A percentile compares a stretch with the other conserved stretches of the same genome.
Conservation (phyloP, 306 rosid genomes). For the Crotalaria pallida region DNA sequence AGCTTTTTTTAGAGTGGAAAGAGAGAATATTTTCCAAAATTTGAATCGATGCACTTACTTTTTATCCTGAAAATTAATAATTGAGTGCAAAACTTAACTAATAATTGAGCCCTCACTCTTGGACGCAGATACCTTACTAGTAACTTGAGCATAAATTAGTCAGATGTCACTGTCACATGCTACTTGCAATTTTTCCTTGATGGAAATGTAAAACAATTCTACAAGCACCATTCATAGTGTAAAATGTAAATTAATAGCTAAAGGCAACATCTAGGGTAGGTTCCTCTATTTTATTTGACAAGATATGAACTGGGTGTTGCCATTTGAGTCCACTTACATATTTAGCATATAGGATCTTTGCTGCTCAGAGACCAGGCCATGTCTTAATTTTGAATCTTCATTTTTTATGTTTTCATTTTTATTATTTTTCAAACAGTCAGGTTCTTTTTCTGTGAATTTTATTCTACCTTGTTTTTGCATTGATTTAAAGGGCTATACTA, state of each 20-base stretch:
- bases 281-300: not conserved
- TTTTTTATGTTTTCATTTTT: too few species aligned
- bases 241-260: not conserved
- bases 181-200: not conserved
- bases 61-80: too few species aligned
- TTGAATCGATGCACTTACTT: too few species aligned
- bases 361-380: not conserved
- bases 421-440: not conserved
- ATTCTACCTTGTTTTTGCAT: not conserved
- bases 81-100: too few species aligned
- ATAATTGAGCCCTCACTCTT: too few species aligned
- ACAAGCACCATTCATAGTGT: not conserved
- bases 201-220: slow-evolving; percentile 3
- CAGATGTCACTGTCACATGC: not conserved
- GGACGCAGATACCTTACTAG: too few species aligned
- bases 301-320: slow-evolving; percentile 1
- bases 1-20: too few species aligned
- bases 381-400: not conserved
- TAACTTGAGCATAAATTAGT: not conserved
- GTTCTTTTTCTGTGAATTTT: not conserved
- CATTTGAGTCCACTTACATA: not conserved
- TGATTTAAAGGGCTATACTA: not conserved
- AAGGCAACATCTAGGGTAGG: not conserved
- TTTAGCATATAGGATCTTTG: not conserved
- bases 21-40: too few species aligned